A percentile compares a stretch with the other conserved stretches of the same genome.
phyloP scores from a whole-genome alignment of 2,329 filamentous ascomycete genomes.

The Pseudophaeomoniella oleicola region DNA sequence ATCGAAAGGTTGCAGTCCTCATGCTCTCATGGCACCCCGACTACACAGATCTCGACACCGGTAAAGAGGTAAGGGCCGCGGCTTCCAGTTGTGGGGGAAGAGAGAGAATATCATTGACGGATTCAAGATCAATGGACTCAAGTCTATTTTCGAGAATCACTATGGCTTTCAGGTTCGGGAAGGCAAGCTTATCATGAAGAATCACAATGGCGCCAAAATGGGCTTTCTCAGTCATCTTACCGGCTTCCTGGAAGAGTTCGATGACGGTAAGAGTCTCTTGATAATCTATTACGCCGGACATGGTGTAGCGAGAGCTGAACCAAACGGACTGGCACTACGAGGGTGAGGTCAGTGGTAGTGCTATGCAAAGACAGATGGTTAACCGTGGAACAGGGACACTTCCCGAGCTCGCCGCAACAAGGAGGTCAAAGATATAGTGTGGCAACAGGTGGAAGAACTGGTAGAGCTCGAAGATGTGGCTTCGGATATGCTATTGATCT shows the following conservation, averaged over 20 bases:
- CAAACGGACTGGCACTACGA: neutral
- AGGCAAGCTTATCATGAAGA: neutral
- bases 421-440: neutral
- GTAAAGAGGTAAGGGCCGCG: neutral
- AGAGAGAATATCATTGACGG: neutral
- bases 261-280: neutral
- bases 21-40: neutral
- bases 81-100: neutral
- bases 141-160: neutral
- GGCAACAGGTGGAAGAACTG: neutral
- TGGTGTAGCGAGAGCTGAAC: neutral
- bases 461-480: conserved; percentile 9
- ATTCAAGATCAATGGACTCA: neutral
- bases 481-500: conserved; percentile 1
- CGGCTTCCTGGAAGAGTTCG: neutral
- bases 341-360: neutral
- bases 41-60: neutral
- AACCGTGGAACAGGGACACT: neutral
- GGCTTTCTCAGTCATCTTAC: neutral
- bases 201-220: neutral
- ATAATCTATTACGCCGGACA: conserved; percentile 2
- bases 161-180: neutral
- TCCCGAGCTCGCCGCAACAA: conserved; percentile 8
- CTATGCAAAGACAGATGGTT: neutral
- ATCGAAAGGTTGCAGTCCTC: conserved; percentile 1